These are phyloP conservation scores for Aspergillus sp. DNA, from an alignment of 2,329 filamentous ascomycete genomes.

Conservation along the genomic window DNA sequence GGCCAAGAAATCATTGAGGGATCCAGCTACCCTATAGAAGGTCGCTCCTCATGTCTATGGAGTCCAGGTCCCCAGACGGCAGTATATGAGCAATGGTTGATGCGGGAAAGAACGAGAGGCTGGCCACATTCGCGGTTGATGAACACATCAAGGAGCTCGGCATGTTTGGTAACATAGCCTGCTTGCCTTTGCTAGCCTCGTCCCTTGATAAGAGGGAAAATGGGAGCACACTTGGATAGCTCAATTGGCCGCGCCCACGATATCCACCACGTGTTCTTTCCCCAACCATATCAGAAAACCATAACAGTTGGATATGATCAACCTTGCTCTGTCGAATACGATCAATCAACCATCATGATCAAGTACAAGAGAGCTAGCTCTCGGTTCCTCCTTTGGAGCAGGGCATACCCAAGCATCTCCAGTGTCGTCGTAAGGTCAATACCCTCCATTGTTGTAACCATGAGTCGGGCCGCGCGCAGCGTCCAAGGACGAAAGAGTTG, in stretches of 20 bases:
- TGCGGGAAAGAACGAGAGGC: constrained; percentile 21
- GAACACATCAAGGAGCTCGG: constrained; percentile 20
- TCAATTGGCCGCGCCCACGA: constrained; percentile 16
- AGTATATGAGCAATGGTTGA: constrained; percentile 16
- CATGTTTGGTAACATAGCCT: constrained; percentile 16
- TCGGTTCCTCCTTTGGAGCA: neutral
- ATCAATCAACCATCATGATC: constrained; percentile 17
- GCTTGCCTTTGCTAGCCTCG: neutral
- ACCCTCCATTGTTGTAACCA: neutral
- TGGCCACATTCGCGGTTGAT: constrained; percentile 19
- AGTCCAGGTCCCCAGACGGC: neutral
- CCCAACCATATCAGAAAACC: constrained; percentile 15
- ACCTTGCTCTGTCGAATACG: neutral
- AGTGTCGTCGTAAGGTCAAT: constrained; percentile 17
- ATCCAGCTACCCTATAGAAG: too few species aligned
- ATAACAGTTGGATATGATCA: neutral
- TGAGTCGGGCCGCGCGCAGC: too few species aligned
- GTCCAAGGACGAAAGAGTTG: too few species aligned
- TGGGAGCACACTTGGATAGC: constrained; percentile 7
- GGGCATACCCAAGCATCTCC: constrained; percentile 15
- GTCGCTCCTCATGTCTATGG: too few species aligned
- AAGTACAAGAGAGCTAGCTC: constrained; percentile 11
- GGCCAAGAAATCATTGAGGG: too few species aligned
- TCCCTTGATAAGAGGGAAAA: too few species aligned
- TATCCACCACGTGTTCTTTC: constrained; percentile 20